A percentile compares a stretch with the other conserved stretches of the same genome.
These are phyloP conservation scores for Cyberlindnera suaveolens DNA, from an alignment of 805 yeast species.

Conservation along the genomic window DNA sequence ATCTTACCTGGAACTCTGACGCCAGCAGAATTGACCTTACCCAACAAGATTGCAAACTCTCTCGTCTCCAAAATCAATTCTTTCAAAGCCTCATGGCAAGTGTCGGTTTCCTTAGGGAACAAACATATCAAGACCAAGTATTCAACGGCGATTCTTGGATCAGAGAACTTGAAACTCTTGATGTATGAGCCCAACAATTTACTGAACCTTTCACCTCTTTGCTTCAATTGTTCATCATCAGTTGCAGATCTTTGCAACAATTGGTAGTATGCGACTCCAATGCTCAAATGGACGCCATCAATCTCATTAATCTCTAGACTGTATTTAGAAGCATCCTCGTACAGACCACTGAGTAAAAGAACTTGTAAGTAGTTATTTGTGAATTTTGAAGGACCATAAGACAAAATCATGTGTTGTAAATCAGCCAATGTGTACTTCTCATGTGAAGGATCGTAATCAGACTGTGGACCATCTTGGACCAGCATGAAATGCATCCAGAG, in stretches of 20 bases:
- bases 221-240: constrained; percentile 26
- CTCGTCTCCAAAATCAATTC: constrained; percentile 83
- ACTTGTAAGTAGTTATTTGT: constrained; percentile 68
- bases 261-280: constrained; percentile 71
- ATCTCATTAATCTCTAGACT: constrained; percentile 60
- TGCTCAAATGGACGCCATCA: constrained; percentile 86
- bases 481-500: constrained; percentile 86
- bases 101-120: constrained; percentile 39
- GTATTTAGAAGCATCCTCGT: constrained; percentile 72
- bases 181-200: constrained; percentile 75
- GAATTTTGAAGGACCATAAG: constrained; percentile 70
- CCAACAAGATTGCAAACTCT: constrained; percentile 74
- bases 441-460: constrained; percentile 43
- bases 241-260: constrained; percentile 44
- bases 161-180: constrained; percentile 73
- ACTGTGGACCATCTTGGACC: constrained; percentile 50
- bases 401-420: constrained; percentile 63
- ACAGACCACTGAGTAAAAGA: constrained; percentile 68
- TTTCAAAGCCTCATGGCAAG: constrained; percentile 73
- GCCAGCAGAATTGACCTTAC: constrained; percentile 78
- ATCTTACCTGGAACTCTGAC: constrained; percentile 75
- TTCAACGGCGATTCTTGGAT: constrained; percentile 89
- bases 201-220: constrained; percentile 41
- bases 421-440: constrained; percentile 71
- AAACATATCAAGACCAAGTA: constrained; percentile 70